These are phyloP conservation scores for Linum trigynum DNA, from an alignment of 345 rosid species.

Conservation along the genomic window DNA sequence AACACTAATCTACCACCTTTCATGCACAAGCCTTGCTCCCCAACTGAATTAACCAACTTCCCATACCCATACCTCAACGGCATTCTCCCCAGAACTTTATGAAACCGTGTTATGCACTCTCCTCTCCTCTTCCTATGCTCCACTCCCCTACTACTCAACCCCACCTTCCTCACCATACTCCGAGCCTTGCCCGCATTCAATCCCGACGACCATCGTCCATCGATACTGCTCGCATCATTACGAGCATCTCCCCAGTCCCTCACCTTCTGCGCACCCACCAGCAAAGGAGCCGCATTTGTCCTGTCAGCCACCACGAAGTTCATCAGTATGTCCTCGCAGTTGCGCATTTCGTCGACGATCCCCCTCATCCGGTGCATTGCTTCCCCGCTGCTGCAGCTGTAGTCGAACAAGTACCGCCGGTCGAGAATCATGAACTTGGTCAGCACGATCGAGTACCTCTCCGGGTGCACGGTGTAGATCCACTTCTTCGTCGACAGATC, in stretches of 20 bases:
- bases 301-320: constrained; percentile 54
- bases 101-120: constrained; percentile 45
- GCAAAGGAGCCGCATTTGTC: constrained; percentile 41
- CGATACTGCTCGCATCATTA: constrained; percentile 19
- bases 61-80: constrained; percentile 56
- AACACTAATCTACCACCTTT: constrained; percentile 49
- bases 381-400: constrained; percentile 50
- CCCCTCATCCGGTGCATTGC: constrained; percentile 43
- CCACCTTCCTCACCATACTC: constrained; percentile 36
- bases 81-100: constrained; percentile 52
- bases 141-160: constrained; percentile 51
- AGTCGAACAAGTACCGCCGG: constrained; percentile 37
- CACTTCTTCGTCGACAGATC: constrained; percentile 41
- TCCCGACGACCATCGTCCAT: not conserved
- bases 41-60: constrained; percentile 48
- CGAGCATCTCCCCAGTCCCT: constrained; percentile 78
- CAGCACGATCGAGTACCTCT: constrained; percentile 55
- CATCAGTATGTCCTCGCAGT: constrained; percentile 74
- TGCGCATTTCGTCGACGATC: constrained; percentile 42
- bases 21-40: constrained; percentile 59
- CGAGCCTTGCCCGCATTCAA: constrained; percentile 2
- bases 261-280: constrained; percentile 57
- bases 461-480: constrained; percentile 68
- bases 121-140: constrained; percentile 77
- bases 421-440: constrained; percentile 67